A percentile compares a stretch with the other conserved stretches of the same genome.
Conservation (phyloP, 495 filamentous ascomycete genomes). For the Penicillium bialowiezense region DNA sequence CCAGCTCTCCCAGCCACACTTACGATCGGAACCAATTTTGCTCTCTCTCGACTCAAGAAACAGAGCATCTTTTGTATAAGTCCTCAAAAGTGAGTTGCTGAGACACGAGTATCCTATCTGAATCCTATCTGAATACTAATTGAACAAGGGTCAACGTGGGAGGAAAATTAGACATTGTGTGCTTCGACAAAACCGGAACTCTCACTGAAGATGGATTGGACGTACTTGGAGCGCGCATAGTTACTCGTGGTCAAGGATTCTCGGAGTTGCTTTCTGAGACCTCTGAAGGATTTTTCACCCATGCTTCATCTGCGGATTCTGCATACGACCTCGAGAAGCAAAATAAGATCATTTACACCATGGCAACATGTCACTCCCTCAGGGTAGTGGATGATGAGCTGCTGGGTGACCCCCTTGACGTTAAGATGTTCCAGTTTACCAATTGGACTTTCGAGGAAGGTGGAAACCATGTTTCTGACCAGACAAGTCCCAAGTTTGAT, state of each 20-base stretch:
- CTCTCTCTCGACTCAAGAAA: slow-evolving; percentile 76
- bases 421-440: slow-evolving; percentile 99
- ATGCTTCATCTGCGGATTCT: slow-evolving; percentile 44
- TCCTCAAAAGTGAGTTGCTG: slow-evolving; percentile 63
- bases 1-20: slow-evolving; percentile 96
- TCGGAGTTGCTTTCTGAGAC: slow-evolving; percentile 57
- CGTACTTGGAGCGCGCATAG: slow-evolving; percentile 82
- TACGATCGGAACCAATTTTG: slow-evolving; percentile 95
- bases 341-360: slow-evolving; percentile 78
- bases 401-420: slow-evolving; percentile 89
- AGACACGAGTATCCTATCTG: not conserved
- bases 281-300: slow-evolving; percentile 48
- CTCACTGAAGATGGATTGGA: slow-evolving; percentile 96
- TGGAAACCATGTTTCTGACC: slow-evolving; percentile 43
- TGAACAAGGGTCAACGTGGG: slow-evolving; percentile 79
- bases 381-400: slow-evolving; percentile 82
- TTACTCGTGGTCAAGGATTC: slow-evolving; percentile 61
- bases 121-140: not conserved
- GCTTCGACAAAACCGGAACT: slow-evolving; percentile 98
- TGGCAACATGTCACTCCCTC: slow-evolving; percentile 97
- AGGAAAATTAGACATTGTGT: slow-evolving; percentile 92
- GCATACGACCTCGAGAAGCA: slow-evolving; percentile 60
- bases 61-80: slow-evolving; percentile 97
- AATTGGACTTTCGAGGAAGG: slow-evolving; percentile 91
- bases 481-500: slow-evolving; percentile 58